phyloP scores from a whole-genome alignment of 2,329 filamentous ascomycete species.

The Mariannaea sp. region DNA sequence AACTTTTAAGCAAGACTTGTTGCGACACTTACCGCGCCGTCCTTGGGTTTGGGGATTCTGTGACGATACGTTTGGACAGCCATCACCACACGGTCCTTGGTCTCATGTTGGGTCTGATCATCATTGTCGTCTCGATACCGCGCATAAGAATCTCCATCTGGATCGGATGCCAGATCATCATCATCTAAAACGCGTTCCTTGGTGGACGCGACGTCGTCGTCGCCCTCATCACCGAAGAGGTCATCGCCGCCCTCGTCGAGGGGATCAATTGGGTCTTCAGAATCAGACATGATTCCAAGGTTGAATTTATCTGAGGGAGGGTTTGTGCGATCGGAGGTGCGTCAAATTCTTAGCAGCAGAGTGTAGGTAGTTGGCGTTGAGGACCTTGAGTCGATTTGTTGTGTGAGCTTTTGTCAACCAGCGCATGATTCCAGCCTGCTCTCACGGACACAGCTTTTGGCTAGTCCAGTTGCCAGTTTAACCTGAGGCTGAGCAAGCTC shows the following conservation, averaged over 20 bases:
- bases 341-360: not conserved
- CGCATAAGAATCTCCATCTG: constrained; percentile 49
- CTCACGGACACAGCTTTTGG: constrained; percentile 4
- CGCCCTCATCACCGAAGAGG: constrained; percentile 64
- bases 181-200: constrained; percentile 69
- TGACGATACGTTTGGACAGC: constrained; percentile 71
- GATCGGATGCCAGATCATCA: constrained; percentile 60
- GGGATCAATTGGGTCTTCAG: constrained; percentile 57
- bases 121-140: constrained; percentile 51
- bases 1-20: not conserved
- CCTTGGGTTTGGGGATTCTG: constrained; percentile 69
- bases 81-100: constrained; percentile 62
- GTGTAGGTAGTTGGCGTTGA: not conserved
- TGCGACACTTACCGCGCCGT: constrained; percentile 65
- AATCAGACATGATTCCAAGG: constrained; percentile 55
- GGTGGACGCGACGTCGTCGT: constrained; percentile 62
- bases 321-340: not conserved
- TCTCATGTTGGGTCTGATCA: constrained; percentile 52
- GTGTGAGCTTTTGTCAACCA: constrained; percentile 20
- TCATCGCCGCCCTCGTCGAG: constrained; percentile 64
- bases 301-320: constrained; percentile 4
- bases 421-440: not conserved
- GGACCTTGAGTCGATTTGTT: constrained; percentile 14
- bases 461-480: not conserved
- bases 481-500: constrained; percentile 26